Evolutionary conservation across 768 basidiomycete genomes (phyloP).

Genomic region (Mycena indigotica): DNA sequence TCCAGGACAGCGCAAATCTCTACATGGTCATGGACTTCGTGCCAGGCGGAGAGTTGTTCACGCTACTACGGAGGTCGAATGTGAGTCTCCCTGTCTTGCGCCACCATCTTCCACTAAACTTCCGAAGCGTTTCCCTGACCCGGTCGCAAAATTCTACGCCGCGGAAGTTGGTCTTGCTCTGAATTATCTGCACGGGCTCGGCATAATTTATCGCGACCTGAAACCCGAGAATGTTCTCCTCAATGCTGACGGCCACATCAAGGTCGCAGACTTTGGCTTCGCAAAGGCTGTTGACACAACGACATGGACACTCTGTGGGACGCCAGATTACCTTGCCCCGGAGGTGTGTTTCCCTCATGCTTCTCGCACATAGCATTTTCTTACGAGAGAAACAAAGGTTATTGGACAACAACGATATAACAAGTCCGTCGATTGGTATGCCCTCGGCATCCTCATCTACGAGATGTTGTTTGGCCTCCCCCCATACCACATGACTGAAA

Average conservation of each 20-base stretch:
- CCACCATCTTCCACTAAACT: conserved; percentile 17
- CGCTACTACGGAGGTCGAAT: conserved; percentile 86
- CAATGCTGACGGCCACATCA: conserved; percentile 94
- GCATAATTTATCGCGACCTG: conserved; percentile 96
- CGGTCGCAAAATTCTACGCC: conserved; percentile 97
- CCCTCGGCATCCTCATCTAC: conserved; percentile 93
- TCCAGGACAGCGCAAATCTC: conserved; percentile 88
- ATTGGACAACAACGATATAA: conserved; percentile 86
- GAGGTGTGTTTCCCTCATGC: conserved; percentile 53
- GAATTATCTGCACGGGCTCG: conserved; percentile 80
- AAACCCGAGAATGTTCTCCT: conserved; percentile 97
- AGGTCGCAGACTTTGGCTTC: conserved; percentile 96
- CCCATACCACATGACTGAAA: conserved; percentile 89
- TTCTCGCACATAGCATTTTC: background rate
- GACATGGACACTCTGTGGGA: conserved; percentile 95
- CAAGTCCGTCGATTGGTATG: conserved; percentile 98
- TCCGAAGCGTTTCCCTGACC: conserved; percentile 85
- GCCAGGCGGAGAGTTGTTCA: conserved; percentile 96
- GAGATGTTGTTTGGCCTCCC: conserved; percentile 97
- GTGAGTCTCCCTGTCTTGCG: conserved; percentile 46
- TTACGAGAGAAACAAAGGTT: conserved; percentile 48
- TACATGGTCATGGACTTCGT: conserved; percentile 99
- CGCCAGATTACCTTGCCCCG: conserved; percentile 95
- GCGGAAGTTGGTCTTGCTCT: conserved; percentile 94
- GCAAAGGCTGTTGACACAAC: conserved; percentile 86